Base-by-base conservation (phyloP, 1,139 yeast genomes). In the Blastobotrys niveus region DNA sequence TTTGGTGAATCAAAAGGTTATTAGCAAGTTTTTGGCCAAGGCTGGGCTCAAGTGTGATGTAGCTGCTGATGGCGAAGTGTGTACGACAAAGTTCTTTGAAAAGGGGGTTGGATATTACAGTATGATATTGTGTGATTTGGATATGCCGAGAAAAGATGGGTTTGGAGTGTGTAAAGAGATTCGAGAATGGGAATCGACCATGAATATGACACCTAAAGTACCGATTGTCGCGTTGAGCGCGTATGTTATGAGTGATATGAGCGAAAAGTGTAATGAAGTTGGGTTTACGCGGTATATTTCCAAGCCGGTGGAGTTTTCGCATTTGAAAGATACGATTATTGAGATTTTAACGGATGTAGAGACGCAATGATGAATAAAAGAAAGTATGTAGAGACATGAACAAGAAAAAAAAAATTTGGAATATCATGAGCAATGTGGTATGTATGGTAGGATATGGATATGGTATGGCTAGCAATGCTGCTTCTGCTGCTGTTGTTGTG, bases 141-240 rank as follows among this genome's bases (percentile, higher is more conserved):
- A 82, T 61, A 82, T 82, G 91, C 91, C 91, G 9, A 80, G 82
- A 1, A 82, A 82, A 80, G 88, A 88, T 43, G 91, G 91, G 0
- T 82, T 82, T 60, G 87, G 82, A 57, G 86, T 89, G 2, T 82
- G 89, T 9, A 80, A 77, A 50, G 80, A 80, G 59, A 82, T 82
- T 41, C 71, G 91, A 52, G 81, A 77, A 55, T 82, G 89, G 88
- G 91, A 82, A 62, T 74, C 72, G 65, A 77, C 77, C 55, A 37
- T 50, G 26, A 81, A 80, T n/a, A 73, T 75, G 29, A 58, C 82
- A 76, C 56, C 70, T 81, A 52, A 34, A 12, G 77, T 85, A 2
- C 91, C 91, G 25, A 82, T 82, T 48, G 80, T 82, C 59, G 91
- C 91, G 2, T 67, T 82, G 48, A 82, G 91, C 12, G 93, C 93